Evolutionary conservation across 306 rosid genomes (phyloP), one percentile per base, ranked within the genome.

Genomic region (Prunus davidiana): DNA sequence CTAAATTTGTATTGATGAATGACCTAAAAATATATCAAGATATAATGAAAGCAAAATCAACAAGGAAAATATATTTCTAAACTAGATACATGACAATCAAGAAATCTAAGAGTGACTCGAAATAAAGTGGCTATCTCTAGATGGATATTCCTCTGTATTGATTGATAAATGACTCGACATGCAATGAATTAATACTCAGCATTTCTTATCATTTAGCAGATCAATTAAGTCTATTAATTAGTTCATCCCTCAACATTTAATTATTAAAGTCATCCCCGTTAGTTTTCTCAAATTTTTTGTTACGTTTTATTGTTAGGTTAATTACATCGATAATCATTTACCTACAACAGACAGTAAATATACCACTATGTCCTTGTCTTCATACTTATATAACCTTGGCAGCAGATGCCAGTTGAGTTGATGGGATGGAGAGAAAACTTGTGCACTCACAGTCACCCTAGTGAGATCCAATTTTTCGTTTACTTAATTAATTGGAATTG

Each of bases 401-500:
- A 19, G n/a, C 8, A 18, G 19, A 52, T 47, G 84, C 79, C 88
- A 83, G 89, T 76, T 84, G 75, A 75, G 15, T 64, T 61, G 84
- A 71, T 46, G 69, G 76, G 69, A 76, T 71, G 72, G 64, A 77
- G 85, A 84, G 9, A 72, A 74, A 55, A 6, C 0, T 18, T 74
- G 87, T 86, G 72, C 76, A 78, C 81, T 74, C 80, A 51, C 28
- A 76, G 84, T 82, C 62, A 75, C 72, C 70, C 58, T 84, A 73
- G 79, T 45, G 63, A 81, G 79, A 72, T 70, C 73, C 66, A 77
- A 43, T 30, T 80, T 75, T 82, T 61, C 60, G 74, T 80, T 88
- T 87, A 82, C 69, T 79, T 78, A 88, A 89, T 85, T 86, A 82
- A 83, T 57, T 72, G 87, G 90, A 89, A 89, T 84, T 82, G 87